A percentile compares a stretch with the other conserved stretches of the same genome.
Evolutionary conservation across 495 filamentous ascomycete species (phyloP).

Genomic region (Lindgomyces ingoldianus): DNA sequence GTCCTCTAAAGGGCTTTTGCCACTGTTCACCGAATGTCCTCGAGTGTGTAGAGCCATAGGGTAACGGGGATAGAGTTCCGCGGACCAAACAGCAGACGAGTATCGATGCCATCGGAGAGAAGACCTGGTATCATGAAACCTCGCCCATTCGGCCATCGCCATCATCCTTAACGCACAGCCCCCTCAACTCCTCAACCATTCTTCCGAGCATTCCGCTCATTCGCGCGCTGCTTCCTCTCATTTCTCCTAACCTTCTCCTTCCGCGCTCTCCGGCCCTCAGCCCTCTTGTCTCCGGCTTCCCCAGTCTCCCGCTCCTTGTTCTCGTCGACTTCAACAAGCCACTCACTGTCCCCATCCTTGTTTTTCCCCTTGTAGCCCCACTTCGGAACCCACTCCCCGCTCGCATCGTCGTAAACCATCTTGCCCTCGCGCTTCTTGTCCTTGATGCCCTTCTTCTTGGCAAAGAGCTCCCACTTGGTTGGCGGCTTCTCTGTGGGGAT

Average conservation of each 20-base stretch:
- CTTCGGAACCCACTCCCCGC: conserved; percentile 82
- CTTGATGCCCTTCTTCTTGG: conserved; percentile 91
- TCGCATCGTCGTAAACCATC: conserved; percentile 78
- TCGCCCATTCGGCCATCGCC: background rate
- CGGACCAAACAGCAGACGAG: too few species aligned
- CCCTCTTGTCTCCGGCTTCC: conserved; percentile 56
- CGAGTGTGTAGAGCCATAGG: too few species aligned
- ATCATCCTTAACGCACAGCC: conserved; percentile 1
- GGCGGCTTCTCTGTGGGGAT: conserved; percentile 74
- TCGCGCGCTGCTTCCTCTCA: conserved; percentile 40
- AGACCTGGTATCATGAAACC: background rate
- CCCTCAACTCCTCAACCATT: conserved; percentile 20
- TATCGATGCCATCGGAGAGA: background rate
- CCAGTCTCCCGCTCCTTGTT: conserved; percentile 63
- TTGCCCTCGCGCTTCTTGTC: conserved; percentile 71
- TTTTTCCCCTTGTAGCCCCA: conserved; percentile 96
- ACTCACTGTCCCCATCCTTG: conserved; percentile 72
- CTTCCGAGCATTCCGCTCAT: conserved; percentile 39
- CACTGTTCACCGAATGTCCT: too few species aligned
- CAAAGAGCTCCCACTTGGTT: conserved; percentile 94
- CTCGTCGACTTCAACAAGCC: conserved; percentile 88
- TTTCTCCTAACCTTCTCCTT: conserved; percentile 39
- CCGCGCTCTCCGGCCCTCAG: conserved; percentile 56
- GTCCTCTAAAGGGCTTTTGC: too few species aligned
- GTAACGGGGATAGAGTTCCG: too few species aligned